Percentiles rank a stretch among this genome's conserved stretches.
phyloP scores from a whole-genome alignment of 371 early-diverging fungal genomes.

The Rhizopus arrhizus region DNA sequence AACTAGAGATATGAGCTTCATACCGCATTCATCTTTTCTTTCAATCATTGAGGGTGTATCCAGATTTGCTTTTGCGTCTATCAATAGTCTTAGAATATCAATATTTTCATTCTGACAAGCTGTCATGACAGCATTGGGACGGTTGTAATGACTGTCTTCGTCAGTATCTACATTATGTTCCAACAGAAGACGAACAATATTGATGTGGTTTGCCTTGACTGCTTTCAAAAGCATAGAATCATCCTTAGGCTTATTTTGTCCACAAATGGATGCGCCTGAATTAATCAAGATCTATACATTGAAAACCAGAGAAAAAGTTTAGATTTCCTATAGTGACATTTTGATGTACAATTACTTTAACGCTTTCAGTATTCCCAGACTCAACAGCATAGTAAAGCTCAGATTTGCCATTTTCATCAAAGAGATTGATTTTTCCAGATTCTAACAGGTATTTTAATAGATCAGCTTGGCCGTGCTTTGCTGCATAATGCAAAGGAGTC shows the following conservation, averaged over 20 bases:
- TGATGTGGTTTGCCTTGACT: slow-evolving; percentile 17
- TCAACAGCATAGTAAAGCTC: slow-evolving; percentile 54
- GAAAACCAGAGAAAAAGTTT: background rate
- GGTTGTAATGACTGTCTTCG: slow-evolving; percentile 33
- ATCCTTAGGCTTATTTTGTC: background rate
- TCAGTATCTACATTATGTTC: slow-evolving; percentile 28
- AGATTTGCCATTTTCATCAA: slow-evolving; percentile 41
- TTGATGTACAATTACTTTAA: slow-evolving; percentile 24
- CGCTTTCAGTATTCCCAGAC: slow-evolving; percentile 17
- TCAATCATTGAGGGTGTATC: slow-evolving; percentile 21
- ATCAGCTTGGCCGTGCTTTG: slow-evolving; percentile 40
- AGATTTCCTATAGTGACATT: background rate
- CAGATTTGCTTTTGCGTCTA: slow-evolving; percentile 22
- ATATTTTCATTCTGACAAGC: slow-evolving; percentile 33
- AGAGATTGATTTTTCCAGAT: slow-evolving; percentile 12
- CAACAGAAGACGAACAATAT: slow-evolving; percentile 35
- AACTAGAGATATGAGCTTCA: slow-evolving; percentile 13
- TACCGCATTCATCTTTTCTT: slow-evolving; percentile 5
- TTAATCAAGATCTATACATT: slow-evolving; percentile 30
- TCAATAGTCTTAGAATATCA: slow-evolving; percentile 31
- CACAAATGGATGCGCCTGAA: slow-evolving; percentile 23
- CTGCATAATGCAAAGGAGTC: slow-evolving; percentile 57
- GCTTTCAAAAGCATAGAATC: slow-evolving; percentile 34
- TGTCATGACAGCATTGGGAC: slow-evolving; percentile 42
- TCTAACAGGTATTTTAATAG: slow-evolving; percentile 35